Conservation (phyloP, 352 stramenopile genomes). For the Phytophthora pluvialis region DNA sequence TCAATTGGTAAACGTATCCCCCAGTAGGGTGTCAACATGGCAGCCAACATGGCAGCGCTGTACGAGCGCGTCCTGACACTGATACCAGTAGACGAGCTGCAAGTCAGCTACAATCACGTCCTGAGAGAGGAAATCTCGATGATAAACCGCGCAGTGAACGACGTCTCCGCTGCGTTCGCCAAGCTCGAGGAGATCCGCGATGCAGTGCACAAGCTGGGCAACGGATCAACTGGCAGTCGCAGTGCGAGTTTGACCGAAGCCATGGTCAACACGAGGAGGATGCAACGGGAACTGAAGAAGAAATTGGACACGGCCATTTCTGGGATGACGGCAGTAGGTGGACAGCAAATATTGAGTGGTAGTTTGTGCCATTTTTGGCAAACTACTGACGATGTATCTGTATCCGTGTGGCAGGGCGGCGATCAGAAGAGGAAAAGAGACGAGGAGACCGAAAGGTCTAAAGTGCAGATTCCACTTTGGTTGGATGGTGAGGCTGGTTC, state of each 20-base stretch:
- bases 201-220: background rate
- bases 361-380: no score
- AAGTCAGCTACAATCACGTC: no score
- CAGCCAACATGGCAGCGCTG: no score
- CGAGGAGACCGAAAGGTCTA: background rate
- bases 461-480: background rate
- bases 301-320: background rate
- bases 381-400: no score
- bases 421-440: background rate
- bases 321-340: background rate
- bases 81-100: no score
- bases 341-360: background rate
- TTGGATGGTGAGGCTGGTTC: background rate
- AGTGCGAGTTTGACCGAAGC: slow-evolving; percentile 5
- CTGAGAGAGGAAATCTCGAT: slow-evolving; percentile 1
- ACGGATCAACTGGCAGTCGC: background rate
- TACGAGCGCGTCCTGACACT: no score
- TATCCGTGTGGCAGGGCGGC: background rate
- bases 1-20: no score
- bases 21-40: no score
- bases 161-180: slow-evolving; percentile 8
- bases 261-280: background rate
- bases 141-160: slow-evolving; percentile 6
- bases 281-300: background rate
- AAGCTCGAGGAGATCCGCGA: slow-evolving; percentile 11